Percentiles rank a stretch among this genome's conserved stretches.
Evolutionary conservation across 1,139 yeast genomes (phyloP).

Genomic region (Suhomyces guaymorum): DNA sequence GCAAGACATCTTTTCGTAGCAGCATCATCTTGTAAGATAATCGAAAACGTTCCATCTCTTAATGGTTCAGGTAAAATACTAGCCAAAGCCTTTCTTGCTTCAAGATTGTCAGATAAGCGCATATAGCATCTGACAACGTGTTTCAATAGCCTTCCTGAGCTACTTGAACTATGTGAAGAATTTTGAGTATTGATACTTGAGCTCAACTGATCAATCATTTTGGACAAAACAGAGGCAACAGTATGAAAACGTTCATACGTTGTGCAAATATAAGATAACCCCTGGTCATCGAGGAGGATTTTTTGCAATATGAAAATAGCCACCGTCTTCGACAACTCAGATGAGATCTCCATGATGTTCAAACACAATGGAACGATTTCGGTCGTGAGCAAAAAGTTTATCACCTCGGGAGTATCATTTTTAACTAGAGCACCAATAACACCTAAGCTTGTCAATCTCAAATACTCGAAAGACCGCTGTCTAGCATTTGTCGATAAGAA

Average conservation of each 20-base stretch:
- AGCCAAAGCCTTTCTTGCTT: constrained; percentile 86
- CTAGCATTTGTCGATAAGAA: constrained; percentile 89
- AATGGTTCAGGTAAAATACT: constrained; percentile 84
- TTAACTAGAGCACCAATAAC: constrained; percentile 96
- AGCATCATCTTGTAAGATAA: constrained; percentile 78
- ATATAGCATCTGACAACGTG: constrained; percentile 94
- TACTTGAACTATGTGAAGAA: constrained; percentile 31
- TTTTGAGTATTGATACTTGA: constrained; percentile 15
- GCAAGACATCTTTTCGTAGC: constrained; percentile 88
- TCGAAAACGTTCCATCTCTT: constrained; percentile 86
- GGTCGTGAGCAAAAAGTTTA: constrained; percentile 83
- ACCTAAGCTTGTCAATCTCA: constrained; percentile 88
- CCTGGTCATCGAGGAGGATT: constrained; percentile 87
- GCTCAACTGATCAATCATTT: constrained; percentile 82
- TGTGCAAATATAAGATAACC: constrained; percentile 88
- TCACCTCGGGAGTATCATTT: constrained; percentile 94
- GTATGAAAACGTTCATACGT: constrained; percentile 94
- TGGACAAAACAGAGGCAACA: constrained; percentile 82
- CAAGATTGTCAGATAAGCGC: constrained; percentile 84
- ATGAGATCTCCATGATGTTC: constrained; percentile 92
- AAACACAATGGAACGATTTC: constrained; percentile 94
- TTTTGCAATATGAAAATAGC: constrained; percentile 95
- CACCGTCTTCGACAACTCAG: constrained; percentile 91
- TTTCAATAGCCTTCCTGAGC: constrained; percentile 80
- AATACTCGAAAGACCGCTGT: constrained; percentile 89